A percentile compares a stretch with the other conserved stretches of the same genome.
These are phyloP conservation scores for Ganoderma boninense DNA, from an alignment of 1,284 basidiomycete genomes.

Conservation along the genomic window DNA sequence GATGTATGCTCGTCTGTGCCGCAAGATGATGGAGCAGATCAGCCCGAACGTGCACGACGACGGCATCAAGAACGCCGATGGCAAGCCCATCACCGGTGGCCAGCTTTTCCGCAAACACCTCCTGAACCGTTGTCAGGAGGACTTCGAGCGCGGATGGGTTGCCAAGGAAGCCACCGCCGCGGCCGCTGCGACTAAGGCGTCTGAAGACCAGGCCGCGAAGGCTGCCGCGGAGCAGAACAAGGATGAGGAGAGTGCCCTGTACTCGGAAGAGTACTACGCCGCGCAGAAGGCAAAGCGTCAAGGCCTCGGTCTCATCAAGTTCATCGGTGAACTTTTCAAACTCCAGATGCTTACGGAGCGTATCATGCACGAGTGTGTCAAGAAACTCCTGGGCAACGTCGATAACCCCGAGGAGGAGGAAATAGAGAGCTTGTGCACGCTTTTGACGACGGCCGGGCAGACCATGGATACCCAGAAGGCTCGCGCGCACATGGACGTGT, in stretches of 20 bases:
- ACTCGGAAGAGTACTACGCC: conserved; percentile 97
- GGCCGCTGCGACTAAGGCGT: conserved; percentile 44
- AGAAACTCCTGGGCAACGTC: conserved; percentile 92
- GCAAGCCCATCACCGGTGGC: conserved; percentile 88
- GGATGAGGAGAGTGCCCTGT: conserved; percentile 70
- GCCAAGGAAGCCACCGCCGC: conserved; percentile 45
- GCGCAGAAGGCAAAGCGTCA: conserved; percentile 97
- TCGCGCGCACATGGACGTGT: conserved; percentile 88
- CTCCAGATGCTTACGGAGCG: conserved; percentile 62
- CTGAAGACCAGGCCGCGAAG: conserved; percentile 67
- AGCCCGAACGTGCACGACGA: conserved; percentile 90
- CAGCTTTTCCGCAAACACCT: conserved; percentile 85
- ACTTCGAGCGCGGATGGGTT: conserved; percentile 48
- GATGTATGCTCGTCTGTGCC: conserved; percentile 78
- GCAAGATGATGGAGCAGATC: conserved; percentile 77
- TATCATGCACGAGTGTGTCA: conserved; percentile 93
- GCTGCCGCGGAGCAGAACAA: conserved; percentile 66
- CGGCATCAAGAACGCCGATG: conserved; percentile 78
- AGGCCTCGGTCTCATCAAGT: conserved; percentile 95
- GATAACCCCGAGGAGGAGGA: conserved; percentile 97
- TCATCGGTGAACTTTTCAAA: conserved; percentile 99
- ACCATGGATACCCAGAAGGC: conserved; percentile 85
- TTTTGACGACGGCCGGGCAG: conserved; percentile 89
- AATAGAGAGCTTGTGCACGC: conserved; percentile 94
- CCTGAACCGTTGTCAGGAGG: conserved; percentile 69